Evolutionary conservation across 2,329 filamentous ascomycete species (phyloP).

Genomic region (Fusarium coicis): DNA sequence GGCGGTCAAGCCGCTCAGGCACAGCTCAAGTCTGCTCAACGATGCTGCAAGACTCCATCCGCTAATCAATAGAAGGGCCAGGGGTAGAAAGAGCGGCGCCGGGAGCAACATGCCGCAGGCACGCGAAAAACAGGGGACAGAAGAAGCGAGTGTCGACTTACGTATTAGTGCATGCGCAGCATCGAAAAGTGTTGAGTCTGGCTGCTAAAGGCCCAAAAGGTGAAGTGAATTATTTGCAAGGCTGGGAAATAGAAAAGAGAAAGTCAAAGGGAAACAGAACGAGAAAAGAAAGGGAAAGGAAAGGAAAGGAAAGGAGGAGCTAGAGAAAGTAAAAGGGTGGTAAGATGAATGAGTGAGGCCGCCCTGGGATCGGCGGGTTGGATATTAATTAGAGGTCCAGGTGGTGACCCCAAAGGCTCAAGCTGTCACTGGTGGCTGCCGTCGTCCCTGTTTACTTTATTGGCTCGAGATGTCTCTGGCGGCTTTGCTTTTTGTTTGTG

Average conservation of each 20-base stretch:
- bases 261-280: neutral
- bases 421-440: constrained; percentile 11
- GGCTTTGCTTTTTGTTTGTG: constrained; percentile 16
- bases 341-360: constrained; percentile 36
- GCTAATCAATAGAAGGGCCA: constrained; percentile 35
- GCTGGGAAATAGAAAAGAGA: constrained; percentile 16
- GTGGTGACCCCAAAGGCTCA: constrained; percentile 26
- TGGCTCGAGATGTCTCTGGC: constrained; percentile 30
- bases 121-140: constrained; percentile 33
- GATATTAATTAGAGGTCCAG: constrained; percentile 12
- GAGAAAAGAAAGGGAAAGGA: neutral
- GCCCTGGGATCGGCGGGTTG: constrained; percentile 29
- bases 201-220: neutral
- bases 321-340: constrained; percentile 10
- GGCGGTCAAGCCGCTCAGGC: constrained; percentile 36
- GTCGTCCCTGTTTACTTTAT: constrained; percentile 18
- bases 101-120: constrained; percentile 28
- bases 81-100: constrained; percentile 25
- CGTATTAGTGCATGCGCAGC: constrained; percentile 31
- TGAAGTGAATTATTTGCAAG: constrained; percentile 5
- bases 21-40: constrained; percentile 15
- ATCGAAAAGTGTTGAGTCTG: constrained; percentile 22
- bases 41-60: constrained; percentile 31
- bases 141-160: constrained; percentile 28
- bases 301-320: constrained; percentile 7